These are phyloP conservation scores for Crassisporium funariophilum DNA, from an alignment of 768 basidiomycete genomes.

Conservation along the genomic window DNA sequence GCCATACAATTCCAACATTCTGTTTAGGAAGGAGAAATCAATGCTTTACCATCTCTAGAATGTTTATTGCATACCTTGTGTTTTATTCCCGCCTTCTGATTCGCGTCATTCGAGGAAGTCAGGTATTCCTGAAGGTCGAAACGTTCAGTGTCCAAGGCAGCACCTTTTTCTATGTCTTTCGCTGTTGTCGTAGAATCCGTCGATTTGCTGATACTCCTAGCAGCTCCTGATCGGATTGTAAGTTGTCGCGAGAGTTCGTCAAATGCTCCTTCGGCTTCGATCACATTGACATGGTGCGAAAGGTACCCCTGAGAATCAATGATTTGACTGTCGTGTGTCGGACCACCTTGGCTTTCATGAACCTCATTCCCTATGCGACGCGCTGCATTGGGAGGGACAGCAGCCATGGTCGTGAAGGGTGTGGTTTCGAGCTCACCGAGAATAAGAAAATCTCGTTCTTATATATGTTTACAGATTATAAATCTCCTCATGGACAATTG, in stretches of 20 bases:
- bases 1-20: constrained; percentile 78
- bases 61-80: constrained; percentile 48
- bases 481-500: too few species aligned
- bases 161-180: constrained; percentile 46
- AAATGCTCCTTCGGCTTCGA: constrained; percentile 53
- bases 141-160: constrained; percentile 29
- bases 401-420: too few species aligned
- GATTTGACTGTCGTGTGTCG: too few species aligned
- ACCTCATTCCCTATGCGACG: too few species aligned
- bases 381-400: too few species aligned
- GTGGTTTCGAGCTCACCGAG: too few species aligned
- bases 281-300: constrained; percentile 58
- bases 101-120: constrained; percentile 64
- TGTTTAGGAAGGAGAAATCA: constrained; percentile 12
- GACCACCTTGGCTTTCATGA: too few species aligned
- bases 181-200: constrained; percentile 31
- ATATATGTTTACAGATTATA: too few species aligned
- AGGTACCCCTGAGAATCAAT: too few species aligned
- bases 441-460: too few species aligned
- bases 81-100: constrained; percentile 64
- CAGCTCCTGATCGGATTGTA: constrained; percentile 28
- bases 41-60: background rate
- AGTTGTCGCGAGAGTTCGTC: constrained; percentile 53
- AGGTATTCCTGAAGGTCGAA: constrained; percentile 75
- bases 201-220: constrained; percentile 19